phyloP scores from a whole-genome alignment of 192 early-diverging fungal species.

The Mortierella claussenii region DNA sequence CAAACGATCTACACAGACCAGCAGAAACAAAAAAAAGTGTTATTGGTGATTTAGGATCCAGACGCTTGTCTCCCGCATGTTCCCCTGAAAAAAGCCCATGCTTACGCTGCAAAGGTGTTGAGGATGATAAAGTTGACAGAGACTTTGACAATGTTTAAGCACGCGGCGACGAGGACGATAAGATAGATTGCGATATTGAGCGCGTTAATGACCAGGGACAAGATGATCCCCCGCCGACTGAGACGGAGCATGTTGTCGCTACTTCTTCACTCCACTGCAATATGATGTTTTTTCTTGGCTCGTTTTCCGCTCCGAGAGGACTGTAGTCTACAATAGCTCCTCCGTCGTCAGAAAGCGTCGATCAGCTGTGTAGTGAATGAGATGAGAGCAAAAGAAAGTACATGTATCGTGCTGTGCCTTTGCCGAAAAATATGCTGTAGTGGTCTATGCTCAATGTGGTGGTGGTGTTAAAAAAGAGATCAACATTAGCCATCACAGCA shows the following conservation, averaged over 20 bases:
- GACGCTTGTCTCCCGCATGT: not conserved
- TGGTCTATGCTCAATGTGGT: too few relatives aligned
- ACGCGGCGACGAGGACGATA: conserved; percentile 36
- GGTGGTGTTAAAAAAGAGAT: too few relatives aligned
- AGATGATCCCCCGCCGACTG: conserved; percentile 38
- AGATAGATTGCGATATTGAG: conserved; percentile 42
- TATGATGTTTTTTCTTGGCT: too few relatives aligned
- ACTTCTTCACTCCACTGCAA: too few relatives aligned
- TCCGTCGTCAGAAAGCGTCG: too few relatives aligned
- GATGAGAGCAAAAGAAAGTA: too few relatives aligned
- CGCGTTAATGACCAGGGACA: conserved; percentile 42
- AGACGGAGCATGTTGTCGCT: conserved; percentile 43
- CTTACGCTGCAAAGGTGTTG: conserved; percentile 47
- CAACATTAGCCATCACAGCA: too few relatives aligned
- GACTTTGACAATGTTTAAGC: conserved; percentile 42
- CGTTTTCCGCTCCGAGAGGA: too few relatives aligned
- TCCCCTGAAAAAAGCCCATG: not conserved
- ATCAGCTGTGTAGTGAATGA: too few relatives aligned
- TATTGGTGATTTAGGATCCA: conserved; percentile 1
- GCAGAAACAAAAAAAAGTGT: not conserved
- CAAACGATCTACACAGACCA: conserved; percentile 28
- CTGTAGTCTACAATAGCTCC: too few relatives aligned
- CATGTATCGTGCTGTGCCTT: too few relatives aligned
- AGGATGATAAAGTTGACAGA: conserved; percentile 52
- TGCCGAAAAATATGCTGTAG: too few relatives aligned